Percentiles rank a stretch among this genome's conserved stretches.
These are phyloP conservation scores for Strobilomyces confusus DNA, from an alignment of 768 basidiomycete species.

Conservation along the genomic window DNA sequence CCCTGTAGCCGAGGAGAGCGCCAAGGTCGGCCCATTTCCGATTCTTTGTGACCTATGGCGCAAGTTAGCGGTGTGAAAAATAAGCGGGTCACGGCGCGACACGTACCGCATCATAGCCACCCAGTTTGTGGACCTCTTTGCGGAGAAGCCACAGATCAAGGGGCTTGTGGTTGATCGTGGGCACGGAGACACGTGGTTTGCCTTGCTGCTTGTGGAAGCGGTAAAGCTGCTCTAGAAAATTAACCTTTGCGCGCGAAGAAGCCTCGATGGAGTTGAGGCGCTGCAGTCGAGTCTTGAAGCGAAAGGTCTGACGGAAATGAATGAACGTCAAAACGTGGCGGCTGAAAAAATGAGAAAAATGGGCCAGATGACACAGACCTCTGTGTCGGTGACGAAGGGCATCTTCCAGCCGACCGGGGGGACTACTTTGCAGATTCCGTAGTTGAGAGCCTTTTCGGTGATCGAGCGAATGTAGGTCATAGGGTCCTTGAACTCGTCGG, in stretches of 20 bases:
- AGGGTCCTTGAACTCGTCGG: conserved; percentile 92
- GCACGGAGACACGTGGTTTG: conserved; percentile 85
- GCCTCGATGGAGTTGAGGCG: conserved; percentile 96
- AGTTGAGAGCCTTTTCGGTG: conserved; percentile 61
- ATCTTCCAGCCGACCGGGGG: conserved; percentile 93
- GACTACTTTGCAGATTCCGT: conserved; percentile 94
- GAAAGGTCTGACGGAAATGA: conserved; percentile 57
- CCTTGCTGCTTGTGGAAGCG: conserved; percentile 96
- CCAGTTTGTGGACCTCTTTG: conserved; percentile 85
- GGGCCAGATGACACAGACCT: conserved; percentile 51
- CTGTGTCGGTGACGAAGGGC: conserved; percentile 93
- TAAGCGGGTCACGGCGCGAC: conserved; percentile 9
- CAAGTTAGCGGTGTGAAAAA: conserved; percentile 25
- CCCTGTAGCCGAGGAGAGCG: conserved; percentile 75
- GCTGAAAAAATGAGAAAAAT: conserved; percentile 23
- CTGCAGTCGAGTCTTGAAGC: conserved; percentile 94
- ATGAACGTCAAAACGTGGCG: conserved; percentile 20
- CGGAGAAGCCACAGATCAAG: conserved; percentile 92
- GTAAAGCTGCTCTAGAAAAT: conserved; percentile 95
- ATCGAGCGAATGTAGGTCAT: conserved; percentile 90
- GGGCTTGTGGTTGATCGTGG: conserved; percentile 88
- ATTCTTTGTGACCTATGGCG: conserved; percentile 65
- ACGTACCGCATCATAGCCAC: conserved; percentile 83
- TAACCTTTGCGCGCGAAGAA: conserved; percentile 92
- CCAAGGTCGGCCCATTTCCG: conserved; percentile 91